Evolutionary conservation across 805 yeast genomes (phyloP).

Genomic region (Ogataea neopini): DNA sequence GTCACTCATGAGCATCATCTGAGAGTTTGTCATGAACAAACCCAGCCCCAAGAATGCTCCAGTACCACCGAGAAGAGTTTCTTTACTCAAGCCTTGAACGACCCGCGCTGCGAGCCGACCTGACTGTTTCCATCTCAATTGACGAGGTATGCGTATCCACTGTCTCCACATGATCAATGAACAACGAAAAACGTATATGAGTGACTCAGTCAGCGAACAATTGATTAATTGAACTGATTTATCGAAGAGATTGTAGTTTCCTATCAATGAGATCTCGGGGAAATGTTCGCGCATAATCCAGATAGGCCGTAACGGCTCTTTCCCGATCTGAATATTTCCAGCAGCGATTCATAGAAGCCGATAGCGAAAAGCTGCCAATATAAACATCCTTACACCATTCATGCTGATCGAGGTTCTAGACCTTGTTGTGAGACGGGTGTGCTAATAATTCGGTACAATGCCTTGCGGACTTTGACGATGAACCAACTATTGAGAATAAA

Average conservation of each 20-base stretch:
- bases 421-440: background rate
- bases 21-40: too few relatives aligned
- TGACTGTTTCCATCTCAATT: background rate
- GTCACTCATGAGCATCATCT: conserved; percentile 17
- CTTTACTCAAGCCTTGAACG: background rate
- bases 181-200: too few relatives aligned
- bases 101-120: background rate
- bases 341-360: conserved; percentile 10
- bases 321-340: conserved; percentile 15
- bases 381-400: background rate
- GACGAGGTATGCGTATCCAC: background rate
- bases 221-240: background rate
- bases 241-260: conserved; percentile 3
- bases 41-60: conserved; percentile 12
- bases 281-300: background rate
- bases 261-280: conserved; percentile 3
- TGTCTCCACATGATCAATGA: background rate
- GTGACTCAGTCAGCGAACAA: too few relatives aligned
- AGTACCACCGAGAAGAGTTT: background rate
- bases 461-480: conserved; percentile 4
- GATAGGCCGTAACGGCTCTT: conserved; percentile 1
- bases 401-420: conserved; percentile 1
- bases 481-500: conserved; percentile 14
- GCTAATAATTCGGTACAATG: conserved; percentile 6
- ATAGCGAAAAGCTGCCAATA: conserved; percentile 15